Percentiles rank a stretch among this genome's conserved stretches.
phyloP scores from a whole-genome alignment of 768 basidiomycete species.

The Russula earlei region DNA sequence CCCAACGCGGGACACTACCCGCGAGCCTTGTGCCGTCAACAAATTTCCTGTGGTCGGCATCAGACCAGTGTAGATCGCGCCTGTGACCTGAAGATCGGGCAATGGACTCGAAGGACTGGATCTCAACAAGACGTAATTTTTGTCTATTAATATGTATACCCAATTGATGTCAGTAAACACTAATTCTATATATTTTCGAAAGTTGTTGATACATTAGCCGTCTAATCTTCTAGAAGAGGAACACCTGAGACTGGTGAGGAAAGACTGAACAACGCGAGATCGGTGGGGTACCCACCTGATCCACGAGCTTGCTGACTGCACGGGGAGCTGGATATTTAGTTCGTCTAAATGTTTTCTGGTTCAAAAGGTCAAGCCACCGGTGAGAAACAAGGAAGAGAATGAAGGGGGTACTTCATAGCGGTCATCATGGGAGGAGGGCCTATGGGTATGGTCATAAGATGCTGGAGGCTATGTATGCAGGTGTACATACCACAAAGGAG shows the following conservation, averaged over 20 bases:
- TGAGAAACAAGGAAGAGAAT: conserved; percentile 1
- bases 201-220: background rate
- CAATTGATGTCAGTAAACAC: background rate
- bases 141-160: background rate
- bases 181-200: background rate
- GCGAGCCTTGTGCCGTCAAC: background rate
- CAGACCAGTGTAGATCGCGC: conserved; percentile 12
- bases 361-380: conserved; percentile 10
- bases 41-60: background rate
- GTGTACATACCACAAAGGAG: conserved; percentile 66
- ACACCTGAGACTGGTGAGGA: conserved; percentile 29
- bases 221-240: conserved; percentile 30
- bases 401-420: conserved; percentile 66
- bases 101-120: background rate
- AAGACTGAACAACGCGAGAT: background rate
- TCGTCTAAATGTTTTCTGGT: conserved; percentile 79
- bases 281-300: conserved; percentile 50
- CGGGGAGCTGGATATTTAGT: conserved; percentile 83
- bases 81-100: background rate
- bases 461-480: background rate
- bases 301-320: conserved; percentile 86
- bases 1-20: background rate
- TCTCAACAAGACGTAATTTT: background rate
- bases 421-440: conserved; percentile 69
- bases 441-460: conserved; percentile 22